Evolutionary conservation across 257 asterid genomes (phyloP).

Genomic region (Solanum chaucha): DNA sequence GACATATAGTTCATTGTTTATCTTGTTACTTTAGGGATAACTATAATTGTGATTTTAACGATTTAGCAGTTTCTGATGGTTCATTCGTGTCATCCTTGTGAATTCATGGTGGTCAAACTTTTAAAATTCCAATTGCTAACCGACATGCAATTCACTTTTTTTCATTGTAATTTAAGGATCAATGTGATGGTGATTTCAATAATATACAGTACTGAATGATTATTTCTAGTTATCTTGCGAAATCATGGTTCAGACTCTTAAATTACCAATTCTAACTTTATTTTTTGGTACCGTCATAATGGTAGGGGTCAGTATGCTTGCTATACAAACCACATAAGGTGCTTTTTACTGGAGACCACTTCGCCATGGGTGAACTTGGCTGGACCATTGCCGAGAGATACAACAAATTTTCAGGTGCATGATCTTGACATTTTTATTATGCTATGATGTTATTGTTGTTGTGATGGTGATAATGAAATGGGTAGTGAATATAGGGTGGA

Average conservation of each 20-base stretch:
- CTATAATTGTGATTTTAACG: conserved; percentile 22
- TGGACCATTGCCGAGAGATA: conserved; percentile 32
- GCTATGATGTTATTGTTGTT: background rate
- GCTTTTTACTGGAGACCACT: conserved; percentile 68
- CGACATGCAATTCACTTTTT: background rate
- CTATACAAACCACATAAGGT: conserved; percentile 41
- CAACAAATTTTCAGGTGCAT: conserved; percentile 52
- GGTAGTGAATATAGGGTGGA: background rate
- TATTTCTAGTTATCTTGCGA: background rate
- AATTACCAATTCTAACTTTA: background rate
- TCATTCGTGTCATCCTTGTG: background rate
- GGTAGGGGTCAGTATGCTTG: conserved; percentile 62
- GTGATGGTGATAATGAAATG: background rate
- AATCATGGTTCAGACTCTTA: conserved; percentile 2
- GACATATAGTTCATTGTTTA: background rate
- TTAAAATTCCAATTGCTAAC: conserved; percentile 1
- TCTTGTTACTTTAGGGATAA: conserved; percentile 28
- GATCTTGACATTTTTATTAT: background rate
- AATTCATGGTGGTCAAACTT: background rate
- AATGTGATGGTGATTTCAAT: background rate
- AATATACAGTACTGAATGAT: background rate
- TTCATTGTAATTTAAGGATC: background rate
- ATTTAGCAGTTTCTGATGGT: background rate
- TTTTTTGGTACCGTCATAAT: conserved; percentile 2
- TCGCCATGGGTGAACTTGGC: conserved; percentile 37